Evolutionary conservation across 2,329 filamentous ascomycete species (phyloP), one percentile per base, ranked within the genome.

Genomic region (Pseudopithomyces chartarum): DNA sequence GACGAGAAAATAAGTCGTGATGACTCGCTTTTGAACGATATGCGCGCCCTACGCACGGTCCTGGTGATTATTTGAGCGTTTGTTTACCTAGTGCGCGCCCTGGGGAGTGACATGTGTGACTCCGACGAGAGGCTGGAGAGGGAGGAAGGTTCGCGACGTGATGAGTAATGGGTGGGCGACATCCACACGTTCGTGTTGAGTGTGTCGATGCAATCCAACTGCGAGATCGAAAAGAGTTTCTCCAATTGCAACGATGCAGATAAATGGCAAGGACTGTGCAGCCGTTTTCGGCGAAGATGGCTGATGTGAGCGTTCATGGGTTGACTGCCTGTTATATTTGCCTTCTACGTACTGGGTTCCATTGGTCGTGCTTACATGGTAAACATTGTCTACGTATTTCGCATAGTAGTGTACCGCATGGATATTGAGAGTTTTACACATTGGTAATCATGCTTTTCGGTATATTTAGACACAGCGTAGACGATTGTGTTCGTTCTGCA

Each of bases 31-130:
- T 17, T 57, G 51, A 26, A 45, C 20, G 29, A 44, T 26, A 36
- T 52, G 34, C 48, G 48, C 52, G 58, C 58, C 55, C 55, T 60
- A 11, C 48, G 58, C 52, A 52, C 44, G 42, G 54, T n/a, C 55
- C 51, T 39, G 10, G 8, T 11, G 32, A 13, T 26, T 33, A 40
- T 10, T 40, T 17, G n/a, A 19, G 29, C 29, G n/a, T 12, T 56
- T 57, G 52, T 52, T 57, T n/a, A n/a, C n/a, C 55, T 55, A 57
- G 55, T 52, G 34, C 33, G 42, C 15, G 22, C 50, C 39, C 54
- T 38, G 26, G 45, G 32, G 46, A 33, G 36, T 29, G 48, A 50
- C 50, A 51, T 50, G 15, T 20, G 29, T 54, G 55, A 51, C 40
- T 54, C 47, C 6, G 34, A 19, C 7, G 22, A 2, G n/a, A 29